phyloP scores from a whole-genome alignment of 1,284 basidiomycete species.

The Boletus nobilissimus region DNA sequence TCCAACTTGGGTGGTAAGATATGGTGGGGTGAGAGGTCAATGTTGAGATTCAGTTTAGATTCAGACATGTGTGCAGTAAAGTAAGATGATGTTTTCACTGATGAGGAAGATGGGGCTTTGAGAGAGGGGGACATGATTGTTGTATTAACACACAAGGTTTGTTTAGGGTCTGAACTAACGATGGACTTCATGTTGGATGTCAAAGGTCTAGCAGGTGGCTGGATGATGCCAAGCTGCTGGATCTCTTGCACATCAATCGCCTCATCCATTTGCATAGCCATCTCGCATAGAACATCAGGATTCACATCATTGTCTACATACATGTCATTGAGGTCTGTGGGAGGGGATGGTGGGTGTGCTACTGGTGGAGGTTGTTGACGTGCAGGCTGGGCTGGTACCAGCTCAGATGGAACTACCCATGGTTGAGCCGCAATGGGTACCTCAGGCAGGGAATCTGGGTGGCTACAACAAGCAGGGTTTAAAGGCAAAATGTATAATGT shows the following conservation, averaged over 20 bases:
- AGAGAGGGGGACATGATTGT: conserved; percentile 30
- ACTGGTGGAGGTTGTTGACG: conserved; percentile 20
- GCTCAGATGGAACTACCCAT: conserved; percentile 18
- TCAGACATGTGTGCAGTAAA: conserved; percentile 27
- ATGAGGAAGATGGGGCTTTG: conserved; percentile 6
- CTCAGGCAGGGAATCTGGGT: conserved; percentile 41
- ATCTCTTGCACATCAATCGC: conserved; percentile 18
- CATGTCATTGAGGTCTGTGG: conserved; percentile 38
- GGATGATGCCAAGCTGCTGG: not conserved
- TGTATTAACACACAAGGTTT: conserved; percentile 2
- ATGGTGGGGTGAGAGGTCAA: conserved; percentile 43
- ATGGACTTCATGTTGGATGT: conserved; percentile 17
- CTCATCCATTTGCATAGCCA: conserved; percentile 38
- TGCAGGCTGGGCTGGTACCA: conserved; percentile 17
- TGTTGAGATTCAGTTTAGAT: conserved; percentile 35
- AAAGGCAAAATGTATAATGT: not conserved
- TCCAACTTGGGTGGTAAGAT: not conserved
- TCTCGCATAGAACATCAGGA: conserved; percentile 43
- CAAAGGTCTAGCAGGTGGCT: not conserved
- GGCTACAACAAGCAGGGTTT: conserved; percentile 26
- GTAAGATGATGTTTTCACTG: conserved; percentile 35
- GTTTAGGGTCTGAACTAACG: conserved; percentile 3
- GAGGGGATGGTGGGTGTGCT: conserved; percentile 22
- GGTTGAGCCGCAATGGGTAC: conserved; percentile 18
- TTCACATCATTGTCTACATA: conserved; percentile 43